Evolutionary conservation across 371 early-diverging fungal genomes (phyloP), one percentile per base, ranked within the genome.

Genomic region (Rhizomucor miehei): DNA sequence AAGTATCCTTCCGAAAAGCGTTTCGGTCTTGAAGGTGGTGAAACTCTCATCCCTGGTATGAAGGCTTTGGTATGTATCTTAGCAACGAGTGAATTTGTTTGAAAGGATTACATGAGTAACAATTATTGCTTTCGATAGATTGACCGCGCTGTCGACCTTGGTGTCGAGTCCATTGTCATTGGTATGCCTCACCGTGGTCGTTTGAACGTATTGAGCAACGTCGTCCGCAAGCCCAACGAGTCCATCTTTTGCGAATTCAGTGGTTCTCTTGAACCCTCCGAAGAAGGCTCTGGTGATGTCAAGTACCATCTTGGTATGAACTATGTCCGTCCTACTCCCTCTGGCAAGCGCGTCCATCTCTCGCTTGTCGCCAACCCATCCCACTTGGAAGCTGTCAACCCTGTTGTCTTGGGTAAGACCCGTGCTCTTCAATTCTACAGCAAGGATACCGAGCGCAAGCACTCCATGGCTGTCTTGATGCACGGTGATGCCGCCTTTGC

Each of bases 131-230:
- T 16, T 13, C 20, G 21, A 21, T 73, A 88, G 89, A 93, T 96
- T 63, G 97, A 96, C 71, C 86, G 89, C 56, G 91, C 93, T 14
- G 95, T 95, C 48, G 95, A 97, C 57, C 81, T 86, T 53, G 98
- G 97, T 36, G 89, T 95, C 60, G 91, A 93, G 67, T 88, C 90
- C 45, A 89, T 97, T 58, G 89, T 95, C 49, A 91, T 98, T 82
- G 97, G 98, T 59, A 98, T 97, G 97, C 93, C 98, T 40, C 98
- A 98, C 75, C 93, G 98, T 77, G 98, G 98, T 56, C 92, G 98
- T 64, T 79, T 98, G 51, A 98, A 98, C 70, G 97, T 98, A 16
- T 84, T 98, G 48, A 91, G 91, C 65, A 96, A 96, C 74, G 97
- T 98, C 40, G 94, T 97, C 59, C 91, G 96, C 69, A 97, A 97